Evolutionary conservation across 306 rosid genomes (phyloP), one percentile per base, ranked within the genome.

Genomic region (Glycine soja): DNA sequence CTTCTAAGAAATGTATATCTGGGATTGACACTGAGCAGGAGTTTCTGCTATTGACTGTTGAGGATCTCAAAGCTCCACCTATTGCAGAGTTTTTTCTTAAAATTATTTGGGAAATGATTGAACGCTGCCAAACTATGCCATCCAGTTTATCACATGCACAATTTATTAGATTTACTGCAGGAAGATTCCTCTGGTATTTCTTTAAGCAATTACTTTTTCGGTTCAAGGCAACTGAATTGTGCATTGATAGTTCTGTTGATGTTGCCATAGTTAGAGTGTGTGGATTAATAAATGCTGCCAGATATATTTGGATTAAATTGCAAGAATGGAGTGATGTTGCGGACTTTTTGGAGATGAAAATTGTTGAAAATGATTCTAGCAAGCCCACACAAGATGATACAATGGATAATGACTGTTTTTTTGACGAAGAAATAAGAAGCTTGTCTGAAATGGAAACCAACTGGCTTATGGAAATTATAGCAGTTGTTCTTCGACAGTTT

Each of bases 401-500:
- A 24, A 59, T 30, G 12, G 83, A 83, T 58, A 45, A 7, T 14
- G 82, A 76, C 71, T 83, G 81, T 80, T 92, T 92, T 80, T 90
- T 83, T 34, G 9, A 83, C 10, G 93, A 89, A 85, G 97, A 92
- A 89, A 85, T 89, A n/a, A 77, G 70, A 63, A 86, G 91, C 82
- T 78, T 92, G 88, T 88, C 90, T 5, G 92, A 92, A 86, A 85
- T 92, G 52, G 88, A 89, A 84, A 89, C 87, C 8, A 90, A 89
- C 79, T 92, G 97, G 94, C 85, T 92, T 58, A 76, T 90, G 88
- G 94, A 92, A 77, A 83, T 90, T 53, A 90, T 92, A 75, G 74
- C 83, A 6, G 81, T 84, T 80, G 76, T 90, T 77, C 94, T 92
- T 80, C 93, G 86, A 36, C 87, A 86, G 72, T 92, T 92, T 14